These are phyloP conservation scores for Daucus carota DNA, from an alignment of 129 eudicot species.

Conservation along the genomic window DNA sequence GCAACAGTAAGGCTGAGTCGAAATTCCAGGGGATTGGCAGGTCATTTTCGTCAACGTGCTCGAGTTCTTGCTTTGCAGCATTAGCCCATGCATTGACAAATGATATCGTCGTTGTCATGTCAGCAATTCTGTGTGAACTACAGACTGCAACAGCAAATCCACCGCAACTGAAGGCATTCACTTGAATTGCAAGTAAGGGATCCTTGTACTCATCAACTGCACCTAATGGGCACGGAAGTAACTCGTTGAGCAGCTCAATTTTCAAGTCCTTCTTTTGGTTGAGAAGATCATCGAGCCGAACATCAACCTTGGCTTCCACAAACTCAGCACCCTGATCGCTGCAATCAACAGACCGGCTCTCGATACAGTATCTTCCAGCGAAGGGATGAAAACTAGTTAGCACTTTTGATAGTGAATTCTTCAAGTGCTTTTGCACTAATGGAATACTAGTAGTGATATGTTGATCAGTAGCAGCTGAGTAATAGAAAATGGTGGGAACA, in stretches of 20 bases:
- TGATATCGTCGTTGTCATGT: background rate
- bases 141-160: constrained; percentile 17
- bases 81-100: constrained; percentile 12
- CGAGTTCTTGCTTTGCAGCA: background rate
- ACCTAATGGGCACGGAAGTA: background rate
- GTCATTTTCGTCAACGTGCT: background rate
- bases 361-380: constrained; percentile 17
- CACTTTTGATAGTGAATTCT: background rate
- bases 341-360: constrained; percentile 13
- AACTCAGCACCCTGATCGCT: constrained; percentile 19
- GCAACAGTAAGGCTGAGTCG: constrained; percentile 14
- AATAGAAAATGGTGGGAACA: constrained; percentile 8
- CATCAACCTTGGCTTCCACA: constrained; percentile 12
- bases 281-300: constrained; percentile 3
- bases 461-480: background rate
- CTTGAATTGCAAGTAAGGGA: constrained; percentile 12
- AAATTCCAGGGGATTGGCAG: constrained; percentile 3
- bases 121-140: constrained; percentile 16
- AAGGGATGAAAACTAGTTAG: constrained; percentile 14
- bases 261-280: background rate
- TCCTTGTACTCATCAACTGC: constrained; percentile 2
- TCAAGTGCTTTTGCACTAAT: background rate
- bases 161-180: constrained; percentile 13
- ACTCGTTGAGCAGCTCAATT: background rate
- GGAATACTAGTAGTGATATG: background rate